A percentile compares a stretch with the other conserved stretches of the same genome.
These are phyloP conservation scores for Penicillium nordicum DNA, from an alignment of 2,329 filamentous ascomycete species.

Conservation along the genomic window DNA sequence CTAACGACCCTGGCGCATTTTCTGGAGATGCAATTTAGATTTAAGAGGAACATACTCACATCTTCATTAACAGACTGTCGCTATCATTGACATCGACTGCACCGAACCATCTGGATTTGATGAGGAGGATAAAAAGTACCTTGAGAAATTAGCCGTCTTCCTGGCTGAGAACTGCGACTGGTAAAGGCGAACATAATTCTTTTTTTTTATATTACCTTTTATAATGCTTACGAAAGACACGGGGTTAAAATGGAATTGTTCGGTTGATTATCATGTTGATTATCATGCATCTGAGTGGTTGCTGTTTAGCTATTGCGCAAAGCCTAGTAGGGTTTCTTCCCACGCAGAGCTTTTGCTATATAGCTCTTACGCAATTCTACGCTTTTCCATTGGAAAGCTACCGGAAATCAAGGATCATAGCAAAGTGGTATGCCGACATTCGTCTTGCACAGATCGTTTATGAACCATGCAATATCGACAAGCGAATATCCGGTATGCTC, in stretches of 20 bases:
- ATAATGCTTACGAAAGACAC: slow-evolving; percentile 1
- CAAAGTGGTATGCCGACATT: no score
- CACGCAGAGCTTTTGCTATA: background rate
- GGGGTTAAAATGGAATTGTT: background rate
- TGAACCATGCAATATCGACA: no score
- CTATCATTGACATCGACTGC: slow-evolving; percentile 50
- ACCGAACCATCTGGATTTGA: slow-evolving; percentile 44
- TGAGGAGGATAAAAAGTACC: slow-evolving; percentile 41
- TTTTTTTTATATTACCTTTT: background rate
- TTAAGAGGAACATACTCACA: background rate
- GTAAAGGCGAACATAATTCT: slow-evolving; percentile 15
- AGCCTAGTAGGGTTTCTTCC: background rate
- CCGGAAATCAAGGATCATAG: no score
- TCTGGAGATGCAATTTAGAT: background rate
- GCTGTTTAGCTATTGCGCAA: background rate
- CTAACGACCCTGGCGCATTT: background rate
- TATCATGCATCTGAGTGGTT: background rate
- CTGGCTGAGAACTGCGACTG: slow-evolving; percentile 44
- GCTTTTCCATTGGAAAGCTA: no score
- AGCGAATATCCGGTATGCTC: no score
- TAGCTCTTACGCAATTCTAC: no score
- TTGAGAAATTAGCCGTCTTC: slow-evolving; percentile 42
- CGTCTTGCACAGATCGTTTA: no score
- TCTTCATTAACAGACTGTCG: slow-evolving; percentile 39
- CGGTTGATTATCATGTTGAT: background rate